These are phyloP conservation scores for Camelina hispida DNA, from an alignment of 345 rosid genomes.

Conservation along the genomic window DNA sequence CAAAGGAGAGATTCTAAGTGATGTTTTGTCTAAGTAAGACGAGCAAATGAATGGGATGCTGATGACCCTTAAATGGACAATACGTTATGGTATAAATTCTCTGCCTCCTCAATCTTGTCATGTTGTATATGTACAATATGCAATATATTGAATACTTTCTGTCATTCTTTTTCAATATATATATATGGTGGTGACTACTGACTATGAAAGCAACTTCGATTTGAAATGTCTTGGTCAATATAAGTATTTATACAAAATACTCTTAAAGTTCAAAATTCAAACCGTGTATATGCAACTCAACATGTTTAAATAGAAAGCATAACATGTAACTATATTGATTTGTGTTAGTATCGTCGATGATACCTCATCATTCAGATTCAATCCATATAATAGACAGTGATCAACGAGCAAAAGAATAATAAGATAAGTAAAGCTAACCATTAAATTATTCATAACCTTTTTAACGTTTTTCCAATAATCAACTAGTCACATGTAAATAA, in stretches of 20 bases:
- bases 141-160: conserved; percentile 10
- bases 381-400: background rate
- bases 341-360: background rate
- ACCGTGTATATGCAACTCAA: background rate
- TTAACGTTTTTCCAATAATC: background rate
- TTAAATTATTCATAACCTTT: background rate
- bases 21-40: conserved; percentile 29
- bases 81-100: conserved; percentile 39
- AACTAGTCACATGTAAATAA: conserved; percentile 19
- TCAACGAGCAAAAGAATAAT: no score
- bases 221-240: background rate
- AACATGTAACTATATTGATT: background rate
- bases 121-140: background rate
- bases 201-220: conserved; percentile 5
- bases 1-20: conserved; percentile 29
- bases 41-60: conserved; percentile 38
- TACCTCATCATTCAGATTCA: background rate
- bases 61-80: conserved; percentile 35
- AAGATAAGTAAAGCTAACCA: background rate
- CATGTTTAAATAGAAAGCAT: background rate
- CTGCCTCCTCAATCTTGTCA: conserved; percentile 38
- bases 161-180: background rate
- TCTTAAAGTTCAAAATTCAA: background rate
- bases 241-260: background rate
- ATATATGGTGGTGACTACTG: conserved; percentile 5